These are phyloP conservation scores for Calonectria hongkongensis DNA, from an alignment of 2,329 filamentous ascomycete genomes.

Conservation along the genomic window DNA sequence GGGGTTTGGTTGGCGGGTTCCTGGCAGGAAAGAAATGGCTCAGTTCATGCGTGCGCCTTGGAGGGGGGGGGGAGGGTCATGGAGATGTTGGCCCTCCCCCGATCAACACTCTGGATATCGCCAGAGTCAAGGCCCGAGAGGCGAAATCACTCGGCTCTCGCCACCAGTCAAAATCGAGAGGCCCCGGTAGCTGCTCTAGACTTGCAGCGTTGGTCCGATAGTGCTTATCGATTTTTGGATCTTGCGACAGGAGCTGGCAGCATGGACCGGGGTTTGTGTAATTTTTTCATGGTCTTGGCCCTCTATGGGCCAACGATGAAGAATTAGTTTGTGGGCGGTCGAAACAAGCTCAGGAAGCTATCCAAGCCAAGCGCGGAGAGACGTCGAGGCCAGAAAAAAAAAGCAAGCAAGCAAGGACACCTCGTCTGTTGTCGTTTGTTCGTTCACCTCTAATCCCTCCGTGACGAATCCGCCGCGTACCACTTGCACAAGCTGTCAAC, in stretches of 20 bases:
- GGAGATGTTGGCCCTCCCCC: constrained; percentile 5
- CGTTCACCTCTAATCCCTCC: background rate
- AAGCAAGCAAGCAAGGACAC: background rate
- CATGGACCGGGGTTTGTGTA: constrained; percentile 9
- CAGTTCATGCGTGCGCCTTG: constrained; percentile 1
- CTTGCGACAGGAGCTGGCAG: constrained; percentile 20
- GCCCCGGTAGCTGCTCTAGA: constrained; percentile 24
- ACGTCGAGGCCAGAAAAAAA: background rate
- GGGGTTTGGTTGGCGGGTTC: background rate
- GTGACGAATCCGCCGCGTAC: constrained; percentile 21
- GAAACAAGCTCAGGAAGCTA: constrained; percentile 15
- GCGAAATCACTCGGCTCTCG: constrained; percentile 23
- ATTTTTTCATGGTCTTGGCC: background rate
- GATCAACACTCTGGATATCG: constrained; percentile 18
- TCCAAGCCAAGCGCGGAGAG: too few relatives aligned
- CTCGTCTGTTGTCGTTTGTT: too few relatives aligned
- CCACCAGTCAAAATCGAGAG: constrained; percentile 16
- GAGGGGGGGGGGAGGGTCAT: background rate
- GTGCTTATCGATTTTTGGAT: constrained; percentile 32
- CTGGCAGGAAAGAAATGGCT: constrained; percentile 1
- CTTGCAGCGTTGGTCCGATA: constrained; percentile 27
- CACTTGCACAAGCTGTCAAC: background rate
- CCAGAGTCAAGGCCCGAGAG: constrained; percentile 4
- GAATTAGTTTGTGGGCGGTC: background rate
- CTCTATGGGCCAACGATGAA: background rate